Base-by-base conservation (phyloP, 176 grass and related monocot species). In the Zoysia japonica region DNA sequence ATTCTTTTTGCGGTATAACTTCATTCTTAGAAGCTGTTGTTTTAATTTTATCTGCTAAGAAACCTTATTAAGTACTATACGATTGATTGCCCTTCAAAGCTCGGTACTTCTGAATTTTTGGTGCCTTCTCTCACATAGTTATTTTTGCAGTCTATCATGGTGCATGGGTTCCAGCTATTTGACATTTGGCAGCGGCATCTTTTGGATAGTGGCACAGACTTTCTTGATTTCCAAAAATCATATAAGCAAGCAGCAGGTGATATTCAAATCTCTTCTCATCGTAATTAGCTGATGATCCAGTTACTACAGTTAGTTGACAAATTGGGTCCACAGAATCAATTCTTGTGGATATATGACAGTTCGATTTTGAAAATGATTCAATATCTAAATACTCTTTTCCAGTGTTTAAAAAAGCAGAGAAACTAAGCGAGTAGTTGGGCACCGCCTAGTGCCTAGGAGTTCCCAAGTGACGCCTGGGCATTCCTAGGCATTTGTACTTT, bases 131-230 rank as follows among this genome's bases (percentile, higher is more conserved):
- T 87, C 47, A 87, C 61, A 54, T 78, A 77, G 46, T 17, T 81
- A 68, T 82, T 62, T 77, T 64, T 76, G 77, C 85, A 99, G 96
- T 91, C 84, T 72, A 99, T 95, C 75, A 95, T 99, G 90, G 92
- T 95, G 57, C 91, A 99, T 93, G 96, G 96, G 40, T 95, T 99
- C 89, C 96, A 99, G 84, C 89, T 99, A 72, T 71, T 99, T 82
- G 96, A 99, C 71, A 93, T 95, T 78, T 99, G 90, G 90, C 90
- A 94, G 65, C 83, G 71, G 38, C 83, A 92, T 86, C 75, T 88
- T 15, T 83, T 89, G 85, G 96, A 93, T 61, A 85, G 71, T 71
- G 84, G 85, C 75, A 45, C 45, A 64, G 94, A 90, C 51, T 91
- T 74, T 73, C 87, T 95, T 81, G 78, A 89, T 87, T 86, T 93